Evolutionary conservation across 768 basidiomycete species (phyloP).

Genomic region (Amanita rimosa): DNA sequence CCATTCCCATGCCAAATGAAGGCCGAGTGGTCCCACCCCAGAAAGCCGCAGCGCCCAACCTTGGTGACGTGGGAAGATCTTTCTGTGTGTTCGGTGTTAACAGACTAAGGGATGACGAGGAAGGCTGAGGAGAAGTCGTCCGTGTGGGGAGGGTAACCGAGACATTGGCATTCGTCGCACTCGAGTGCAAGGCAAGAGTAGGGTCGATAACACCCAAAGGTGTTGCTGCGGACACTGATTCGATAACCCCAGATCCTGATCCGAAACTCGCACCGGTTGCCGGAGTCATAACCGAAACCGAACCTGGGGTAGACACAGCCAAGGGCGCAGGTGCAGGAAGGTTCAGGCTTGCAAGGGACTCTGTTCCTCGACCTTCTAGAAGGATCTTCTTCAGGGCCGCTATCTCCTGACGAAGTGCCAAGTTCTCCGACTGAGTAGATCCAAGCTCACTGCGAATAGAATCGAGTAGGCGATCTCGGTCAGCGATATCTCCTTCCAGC

Average conservation of each 20-base stretch:
- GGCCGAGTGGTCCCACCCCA: constrained; percentile 56
- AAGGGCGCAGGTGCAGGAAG: constrained; percentile 39
- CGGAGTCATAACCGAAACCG: not conserved
- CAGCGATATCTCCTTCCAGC: constrained; percentile 87
- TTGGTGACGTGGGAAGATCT: constrained; percentile 57
- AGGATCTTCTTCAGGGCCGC: constrained; percentile 62
- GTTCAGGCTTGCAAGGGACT: constrained; percentile 23
- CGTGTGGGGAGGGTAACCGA: constrained; percentile 7
- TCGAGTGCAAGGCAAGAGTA: constrained; percentile 2
- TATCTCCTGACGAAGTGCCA: constrained; percentile 72
- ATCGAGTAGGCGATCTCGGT: constrained; percentile 84
- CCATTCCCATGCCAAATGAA: constrained; percentile 21
- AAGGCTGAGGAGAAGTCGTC: constrained; percentile 12
- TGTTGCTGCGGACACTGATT: constrained; percentile 6
- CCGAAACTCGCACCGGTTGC: not conserved
- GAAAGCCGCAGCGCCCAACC: constrained; percentile 42
- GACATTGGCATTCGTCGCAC: constrained; percentile 1
- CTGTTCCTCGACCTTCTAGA: constrained; percentile 51
- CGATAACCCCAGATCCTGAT: constrained; percentile 5
- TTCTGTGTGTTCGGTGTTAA: constrained; percentile 68
- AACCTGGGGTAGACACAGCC: constrained; percentile 2
- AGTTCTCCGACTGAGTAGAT: constrained; percentile 69
- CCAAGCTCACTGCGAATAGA: constrained; percentile 80
- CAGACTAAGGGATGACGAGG: constrained; percentile 14
- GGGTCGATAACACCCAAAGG: constrained; percentile 4